Evolutionary conservation across 139 green algal species (phyloP).

Genomic region (Tetradesmus lagerheimii): DNA sequence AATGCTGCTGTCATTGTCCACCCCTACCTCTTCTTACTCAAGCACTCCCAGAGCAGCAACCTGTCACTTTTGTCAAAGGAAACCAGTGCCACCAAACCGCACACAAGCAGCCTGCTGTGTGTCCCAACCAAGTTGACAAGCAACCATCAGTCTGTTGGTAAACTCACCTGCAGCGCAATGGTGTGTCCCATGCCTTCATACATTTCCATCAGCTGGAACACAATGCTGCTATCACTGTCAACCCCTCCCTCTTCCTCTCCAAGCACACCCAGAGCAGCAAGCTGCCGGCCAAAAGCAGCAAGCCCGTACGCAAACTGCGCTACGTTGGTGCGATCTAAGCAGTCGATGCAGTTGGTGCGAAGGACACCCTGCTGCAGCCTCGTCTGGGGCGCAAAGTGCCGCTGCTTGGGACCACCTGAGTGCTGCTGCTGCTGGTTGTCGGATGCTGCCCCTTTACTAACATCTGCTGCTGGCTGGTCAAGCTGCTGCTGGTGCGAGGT

Average conservation of each 20-base stretch:
- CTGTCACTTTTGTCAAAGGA: not conserved
- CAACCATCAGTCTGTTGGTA: no score
- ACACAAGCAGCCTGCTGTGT: no score
- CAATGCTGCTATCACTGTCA: constrained; percentile 63
- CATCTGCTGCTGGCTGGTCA: not conserved
- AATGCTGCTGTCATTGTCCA: constrained; percentile 55
- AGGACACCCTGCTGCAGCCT: constrained; percentile 79
- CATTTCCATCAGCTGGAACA: constrained; percentile 87
- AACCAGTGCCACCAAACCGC: not conserved
- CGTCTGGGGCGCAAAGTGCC: constrained; percentile 18
- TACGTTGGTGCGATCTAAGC: constrained; percentile 82
- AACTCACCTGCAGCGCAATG: constrained; percentile 74
- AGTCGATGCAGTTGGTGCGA: constrained; percentile 99
- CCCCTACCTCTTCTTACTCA: not conserved
- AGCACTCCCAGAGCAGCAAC: not conserved
- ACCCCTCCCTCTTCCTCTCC: constrained; percentile 24
- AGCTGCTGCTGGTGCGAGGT: not conserved
- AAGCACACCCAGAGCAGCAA: constrained; percentile 30
- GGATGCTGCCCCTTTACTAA: not conserved
- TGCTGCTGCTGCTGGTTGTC: constrained; percentile 25
- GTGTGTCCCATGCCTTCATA: constrained; percentile 94
- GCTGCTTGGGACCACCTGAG: not conserved
- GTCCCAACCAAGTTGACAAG: no score
- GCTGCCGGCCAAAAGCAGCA: constrained; percentile 43
- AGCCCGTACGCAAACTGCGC: constrained; percentile 53